Evolutionary conservation across 805 yeast species (phyloP), one percentile per base, ranked within the genome.

Genomic region (Wilhelminamyces savonicus): DNA sequence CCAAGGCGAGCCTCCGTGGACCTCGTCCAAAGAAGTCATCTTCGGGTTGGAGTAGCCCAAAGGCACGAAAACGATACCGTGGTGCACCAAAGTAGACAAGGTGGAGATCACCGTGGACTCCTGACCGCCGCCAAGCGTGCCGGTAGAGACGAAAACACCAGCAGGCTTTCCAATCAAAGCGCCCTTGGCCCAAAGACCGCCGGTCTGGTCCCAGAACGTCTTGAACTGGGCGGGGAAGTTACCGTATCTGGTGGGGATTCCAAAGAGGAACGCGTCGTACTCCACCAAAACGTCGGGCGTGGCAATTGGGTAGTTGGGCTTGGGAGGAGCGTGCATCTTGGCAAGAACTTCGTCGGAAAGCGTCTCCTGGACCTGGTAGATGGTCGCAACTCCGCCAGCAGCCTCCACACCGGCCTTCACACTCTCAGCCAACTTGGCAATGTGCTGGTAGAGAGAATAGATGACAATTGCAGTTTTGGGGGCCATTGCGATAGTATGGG

Each of bases 241-340:
- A 59, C 95, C 96, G 53, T 62, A 86, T 61, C 95, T 76, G 32
- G 95, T 82, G 48, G 95, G 94, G 44, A 82, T 56, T 52, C 95
- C 96, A 46, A 86, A 82, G 41, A 87, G 42, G 63, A 81, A 75
- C 27, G 88, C 94, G 51, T 87, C 94, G 65, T 78, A 82, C 40
- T 68, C 61, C 3, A 59, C 51, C 42, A 86, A 66, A 13, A 75
- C 69, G 13, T 73, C 81, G 7, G 56, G 45, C 11, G 82, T 66
- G 29, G 84, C 84, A 47, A 73, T 62, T 42, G 92, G 88, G 54
- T 57, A 56, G 38, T 48, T 21, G 21, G 81, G 76, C 53, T 76
- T 76, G 10, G 69, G 52, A 23, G 86, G 79, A 13, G 92, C 94
- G 45, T 76, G 72, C 66, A 86, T 54, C 48, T 64, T 56, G 26